Conservation (phyloP, 768 basidiomycete genomes). For the Coprinopsis marcescibilis region DNA sequence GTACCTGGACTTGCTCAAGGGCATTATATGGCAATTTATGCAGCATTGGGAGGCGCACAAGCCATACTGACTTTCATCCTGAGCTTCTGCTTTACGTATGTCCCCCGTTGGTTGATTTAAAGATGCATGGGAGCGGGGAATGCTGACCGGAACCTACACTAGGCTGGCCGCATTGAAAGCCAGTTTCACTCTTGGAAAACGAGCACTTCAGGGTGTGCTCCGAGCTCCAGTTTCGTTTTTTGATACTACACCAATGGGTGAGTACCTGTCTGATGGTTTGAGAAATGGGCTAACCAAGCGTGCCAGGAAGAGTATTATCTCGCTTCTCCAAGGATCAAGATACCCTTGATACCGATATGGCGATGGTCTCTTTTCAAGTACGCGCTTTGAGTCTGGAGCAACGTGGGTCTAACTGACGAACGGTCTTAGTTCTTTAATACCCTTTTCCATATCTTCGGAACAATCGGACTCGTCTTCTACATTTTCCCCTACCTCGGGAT, state of each 20-base stretch:
- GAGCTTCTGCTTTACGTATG: slow-evolving; percentile 47
- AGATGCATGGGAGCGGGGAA: too few relatives aligned
- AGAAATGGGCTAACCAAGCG: slow-evolving; percentile 7
- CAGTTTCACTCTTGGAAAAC: slow-evolving; percentile 47
- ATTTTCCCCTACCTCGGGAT: slow-evolving; percentile 62
- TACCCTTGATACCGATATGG: slow-evolving; percentile 45
- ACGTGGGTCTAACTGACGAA: not conserved
- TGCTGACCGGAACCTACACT: too few relatives aligned
- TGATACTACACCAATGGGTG: slow-evolving; percentile 68
- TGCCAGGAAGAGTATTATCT: slow-evolving; percentile 48
- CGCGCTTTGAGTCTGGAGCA: not conserved
- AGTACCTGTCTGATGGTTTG: slow-evolving; percentile 15
- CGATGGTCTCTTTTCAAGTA: slow-evolving; percentile 42
- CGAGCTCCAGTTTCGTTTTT: slow-evolving; percentile 62
- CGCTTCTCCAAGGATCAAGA: slow-evolving; percentile 60
- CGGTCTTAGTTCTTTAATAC: slow-evolving; percentile 31
- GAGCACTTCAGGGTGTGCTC: slow-evolving; percentile 51
- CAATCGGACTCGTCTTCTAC: slow-evolving; percentile 55
- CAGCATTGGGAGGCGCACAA: slow-evolving; percentile 41
- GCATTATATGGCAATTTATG: slow-evolving; percentile 63
- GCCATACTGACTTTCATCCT: slow-evolving; percentile 47
- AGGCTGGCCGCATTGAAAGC: slow-evolving; percentile 35
- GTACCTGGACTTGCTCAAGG: slow-evolving; percentile 52
- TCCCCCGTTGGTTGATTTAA: slow-evolving; percentile 3
- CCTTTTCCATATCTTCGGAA: slow-evolving; percentile 43